Evolutionary conservation across 78 protist species (phyloP), one percentile per base, ranked within the genome.

Genomic region (Andalucia godoyi): DNA sequence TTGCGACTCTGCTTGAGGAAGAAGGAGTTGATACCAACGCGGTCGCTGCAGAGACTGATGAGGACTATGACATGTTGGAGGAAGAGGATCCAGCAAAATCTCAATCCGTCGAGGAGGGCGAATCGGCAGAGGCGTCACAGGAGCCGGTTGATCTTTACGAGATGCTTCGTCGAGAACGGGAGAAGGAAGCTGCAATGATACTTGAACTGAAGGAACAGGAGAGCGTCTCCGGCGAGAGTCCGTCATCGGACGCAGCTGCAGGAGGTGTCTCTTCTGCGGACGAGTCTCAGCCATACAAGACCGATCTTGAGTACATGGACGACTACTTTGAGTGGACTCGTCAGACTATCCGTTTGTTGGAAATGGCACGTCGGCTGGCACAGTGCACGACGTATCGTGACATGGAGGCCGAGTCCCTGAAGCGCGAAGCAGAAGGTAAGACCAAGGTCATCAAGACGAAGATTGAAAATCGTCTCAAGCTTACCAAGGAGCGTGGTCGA

Each of bases 281-380:
- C 6, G 57, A 29, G 34, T n/a, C 49, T 55, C 25, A 36, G 33
- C 42, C 82, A 42, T 78, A 78, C 68, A 33, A 57, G 34, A 53
- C 4, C 33, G 74, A 78, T 45, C 41, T 78, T 21, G 76, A 64
- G 39, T 78, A 78, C 55, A 37, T 78, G 55, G 67, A 64, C 25
- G 77, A 71, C 57, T 33, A 36, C 34, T 71, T 64, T n/a, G 49
- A 66, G 12, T 23, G 45, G 53, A 32, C 53, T 27, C 10, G 29
- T 23, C 47, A 40, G 37, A 2, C 10, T 8, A n/a, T 50, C 18
- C 38, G 29, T 5, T 40, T 52, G 25, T 50, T 7, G 29, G 1
- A 15, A n/a, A n/a, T n/a, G n/a, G n/a, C 62, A 60, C 47, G 37
- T 4, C 49, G 34, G 49, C 52, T 25, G 12, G 66, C 39, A 71